Conservation (phyloP, 73 alveolate species). For the Urostyla sp. region DNA sequence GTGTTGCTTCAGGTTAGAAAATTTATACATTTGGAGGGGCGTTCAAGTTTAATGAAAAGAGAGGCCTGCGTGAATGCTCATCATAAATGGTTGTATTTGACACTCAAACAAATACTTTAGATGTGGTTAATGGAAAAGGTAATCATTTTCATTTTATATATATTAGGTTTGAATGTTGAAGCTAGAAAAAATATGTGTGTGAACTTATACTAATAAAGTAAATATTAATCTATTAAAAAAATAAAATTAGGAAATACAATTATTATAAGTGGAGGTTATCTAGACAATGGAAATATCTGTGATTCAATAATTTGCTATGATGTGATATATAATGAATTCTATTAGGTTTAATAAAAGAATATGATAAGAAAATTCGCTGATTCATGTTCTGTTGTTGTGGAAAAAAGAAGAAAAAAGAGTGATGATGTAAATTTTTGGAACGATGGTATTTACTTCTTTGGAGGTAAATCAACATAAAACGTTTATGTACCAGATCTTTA, state of each 20-base stretch:
- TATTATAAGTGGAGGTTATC: slow-evolving; percentile 48
- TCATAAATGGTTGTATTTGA: slow-evolving; percentile 17
- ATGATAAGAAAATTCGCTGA: slow-evolving; percentile 33
- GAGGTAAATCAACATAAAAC: slow-evolving; percentile 24
- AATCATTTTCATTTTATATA: no score
- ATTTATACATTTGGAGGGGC: slow-evolving; percentile 41
- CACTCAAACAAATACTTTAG: slow-evolving; percentile 5
- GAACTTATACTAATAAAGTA: no score
- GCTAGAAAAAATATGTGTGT: no score
- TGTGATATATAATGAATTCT: slow-evolving; percentile 9
- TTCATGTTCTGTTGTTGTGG: slow-evolving; percentile 10
- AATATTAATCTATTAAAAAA: no score
- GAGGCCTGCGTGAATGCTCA: slow-evolving; percentile 29
- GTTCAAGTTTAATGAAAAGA: slow-evolving; percentile 41
- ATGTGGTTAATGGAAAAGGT: slow-evolving; percentile 18
- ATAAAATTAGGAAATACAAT: slow-evolving; percentile 41
- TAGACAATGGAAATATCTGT: slow-evolving; percentile 32
- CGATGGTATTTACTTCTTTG: slow-evolving; percentile 54
- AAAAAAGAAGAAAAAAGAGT: background rate
- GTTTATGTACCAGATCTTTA: background rate
- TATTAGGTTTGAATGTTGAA: no score
- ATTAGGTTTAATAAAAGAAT: slow-evolving; percentile 5
- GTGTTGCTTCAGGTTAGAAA: slow-evolving; percentile 1
- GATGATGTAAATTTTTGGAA: background rate
- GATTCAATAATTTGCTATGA: slow-evolving; percentile 37